Percentiles rank a stretch among this genome's conserved stretches.
phyloP scores from a whole-genome alignment of 2,329 filamentous ascomycete genomes.

The Fusarium albosuccineum region DNA sequence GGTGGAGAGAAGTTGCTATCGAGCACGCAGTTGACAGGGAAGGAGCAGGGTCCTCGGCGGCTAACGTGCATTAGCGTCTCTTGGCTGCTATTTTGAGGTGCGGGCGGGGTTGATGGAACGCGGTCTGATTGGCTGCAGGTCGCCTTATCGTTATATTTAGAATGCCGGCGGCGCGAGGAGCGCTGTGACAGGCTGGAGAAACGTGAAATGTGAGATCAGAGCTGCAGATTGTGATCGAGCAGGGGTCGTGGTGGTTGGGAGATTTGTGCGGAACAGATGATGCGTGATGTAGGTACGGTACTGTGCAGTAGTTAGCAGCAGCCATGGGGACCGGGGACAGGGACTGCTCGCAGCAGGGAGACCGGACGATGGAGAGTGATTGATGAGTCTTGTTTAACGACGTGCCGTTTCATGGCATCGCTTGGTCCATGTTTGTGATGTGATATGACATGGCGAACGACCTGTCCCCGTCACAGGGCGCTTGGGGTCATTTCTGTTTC shows the following conservation, averaged over 20 bases:
- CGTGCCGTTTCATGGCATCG: no score
- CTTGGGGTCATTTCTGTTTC: background rate
- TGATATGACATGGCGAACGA: no score
- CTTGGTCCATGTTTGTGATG: no score
- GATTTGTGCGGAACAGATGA: slow-evolving; percentile 13
- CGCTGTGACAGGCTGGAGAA: slow-evolving; percentile 32
- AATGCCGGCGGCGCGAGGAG: slow-evolving; percentile 23
- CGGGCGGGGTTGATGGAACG: slow-evolving; percentile 19
- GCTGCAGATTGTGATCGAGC: slow-evolving; percentile 29
- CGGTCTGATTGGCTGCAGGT: slow-evolving; percentile 24
- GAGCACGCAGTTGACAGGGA: background rate
- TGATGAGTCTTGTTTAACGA: no score
- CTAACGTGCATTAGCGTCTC: slow-evolving; percentile 44
- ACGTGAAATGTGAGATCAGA: slow-evolving; percentile 32
- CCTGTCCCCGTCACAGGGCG: background rate
- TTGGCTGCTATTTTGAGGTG: slow-evolving; percentile 35
- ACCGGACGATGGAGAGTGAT: no score
- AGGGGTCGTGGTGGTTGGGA: background rate
- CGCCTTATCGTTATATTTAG: slow-evolving; percentile 36
- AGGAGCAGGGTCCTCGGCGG: slow-evolving; percentile 29
- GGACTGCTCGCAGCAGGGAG: no score
- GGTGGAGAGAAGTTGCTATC: background rate
- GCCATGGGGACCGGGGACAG: background rate
- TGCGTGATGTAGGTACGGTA: background rate
- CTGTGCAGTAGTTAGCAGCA: background rate